phyloP scores from a whole-genome alignment of 768 basidiomycete species.

The Hericium coralloides region DNA sequence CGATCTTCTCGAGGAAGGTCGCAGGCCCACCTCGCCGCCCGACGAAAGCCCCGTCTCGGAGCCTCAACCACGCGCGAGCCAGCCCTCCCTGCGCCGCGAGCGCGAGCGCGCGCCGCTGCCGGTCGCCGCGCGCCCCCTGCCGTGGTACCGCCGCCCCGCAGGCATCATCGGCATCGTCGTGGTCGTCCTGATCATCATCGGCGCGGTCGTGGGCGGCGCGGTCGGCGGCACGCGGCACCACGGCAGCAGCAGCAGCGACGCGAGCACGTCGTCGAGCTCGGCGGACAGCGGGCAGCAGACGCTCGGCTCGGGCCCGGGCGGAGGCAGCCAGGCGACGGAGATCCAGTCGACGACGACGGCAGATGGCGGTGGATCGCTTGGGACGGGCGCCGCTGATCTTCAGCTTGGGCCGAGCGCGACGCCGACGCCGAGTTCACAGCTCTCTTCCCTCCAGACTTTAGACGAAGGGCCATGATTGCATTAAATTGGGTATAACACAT shows the following conservation, averaged over 20 bases:
- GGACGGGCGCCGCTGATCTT: too few relatives aligned
- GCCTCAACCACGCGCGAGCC: conserved; percentile 14
- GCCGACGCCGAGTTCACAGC: too few relatives aligned
- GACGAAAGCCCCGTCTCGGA: conserved; percentile 13
- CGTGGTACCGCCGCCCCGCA: conserved; percentile 43
- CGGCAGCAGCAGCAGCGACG: not conserved
- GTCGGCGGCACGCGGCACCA: conserved; percentile 37
- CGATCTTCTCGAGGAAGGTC: conserved; percentile 27
- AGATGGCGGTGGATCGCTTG: too few relatives aligned
- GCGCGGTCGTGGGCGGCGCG: conserved; percentile 46
- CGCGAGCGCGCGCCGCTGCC: conserved; percentile 7
- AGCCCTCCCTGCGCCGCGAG: conserved; percentile 1
- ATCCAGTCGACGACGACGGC: too few relatives aligned
- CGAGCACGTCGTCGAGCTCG: not conserved
- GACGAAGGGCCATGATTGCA: too few relatives aligned
- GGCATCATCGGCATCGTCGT: conserved; percentile 33
- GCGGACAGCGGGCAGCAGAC: too few relatives aligned
- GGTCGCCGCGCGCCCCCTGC: conserved; percentile 3
- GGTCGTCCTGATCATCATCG: conserved; percentile 34
- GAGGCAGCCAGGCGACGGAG: too few relatives aligned
- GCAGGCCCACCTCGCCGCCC: conserved; percentile 14
- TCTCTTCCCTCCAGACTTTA: too few relatives aligned
- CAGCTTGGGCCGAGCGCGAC: too few relatives aligned
- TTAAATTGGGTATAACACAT: too few relatives aligned
- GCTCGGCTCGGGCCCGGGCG: too few relatives aligned